Evolutionary conservation across 176 grass and related monocot species (phyloP), one percentile per base, ranked within the genome.

Genomic region (Typha latifolia): DNA sequence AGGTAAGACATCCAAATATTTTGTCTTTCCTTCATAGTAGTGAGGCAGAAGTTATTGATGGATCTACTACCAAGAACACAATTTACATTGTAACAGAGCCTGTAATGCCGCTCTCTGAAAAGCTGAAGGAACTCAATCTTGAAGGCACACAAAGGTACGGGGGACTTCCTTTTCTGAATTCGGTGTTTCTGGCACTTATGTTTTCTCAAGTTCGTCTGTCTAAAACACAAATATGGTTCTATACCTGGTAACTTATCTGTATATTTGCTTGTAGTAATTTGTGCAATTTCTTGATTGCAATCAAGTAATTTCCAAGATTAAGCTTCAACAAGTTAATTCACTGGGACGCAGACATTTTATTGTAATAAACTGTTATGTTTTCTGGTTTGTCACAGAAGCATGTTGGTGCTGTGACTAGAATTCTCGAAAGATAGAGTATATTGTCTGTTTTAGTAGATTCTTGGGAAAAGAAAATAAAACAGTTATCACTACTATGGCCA

Each of bases 1-100:
- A 99, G 94, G 94, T 99, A 16, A 88, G 94, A 43, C 94, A 99
- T 93, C 94, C 94, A 81, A 99, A 99, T 81, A 90, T 99, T 49
- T 93, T 99, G 66, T 99, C 94, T 26, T 99, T 99, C 80, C 82
- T 99, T 69, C 94, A 93, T 72, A 99, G 94, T 82, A 87, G 84
- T 24, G 94, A 93, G 81, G 84, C 89, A 62, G 94, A 99, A 82
- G 71, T 81, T 78, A 74, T 82, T 15, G 94, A 99, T 66, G 89
- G 89, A 69, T 77, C 85, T 77, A 57, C 83, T 69, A 22, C 74
- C 69, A 99, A 90, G 49, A 81, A 90, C 74, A 99, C 81, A 15
- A 93, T 99, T 70, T 99, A 99, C 73, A 85, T 99, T 81, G 94
- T 93, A 16, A 99, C 95, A 49, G 89, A 99, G 74, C 86, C 94